Percentiles rank a stretch among this genome's conserved stretches.
Evolutionary conservation across 805 yeast genomes (phyloP).

Genomic region (Spathaspora arborariae): DNA sequence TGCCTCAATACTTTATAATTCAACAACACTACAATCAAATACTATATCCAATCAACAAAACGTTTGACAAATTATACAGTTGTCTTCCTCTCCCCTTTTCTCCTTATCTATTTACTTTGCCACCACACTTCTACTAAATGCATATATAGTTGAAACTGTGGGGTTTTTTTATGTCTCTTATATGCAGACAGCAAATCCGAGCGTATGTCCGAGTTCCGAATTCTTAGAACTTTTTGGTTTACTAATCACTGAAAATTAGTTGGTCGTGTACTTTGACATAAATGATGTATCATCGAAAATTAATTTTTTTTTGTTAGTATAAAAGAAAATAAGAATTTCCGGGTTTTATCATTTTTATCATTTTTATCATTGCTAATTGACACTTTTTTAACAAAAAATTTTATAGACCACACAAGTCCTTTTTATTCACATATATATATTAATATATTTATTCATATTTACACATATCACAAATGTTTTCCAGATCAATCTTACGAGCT

Average conservation of each 20-base stretch:
- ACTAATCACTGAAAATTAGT: background rate
- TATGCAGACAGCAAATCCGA: background rate
- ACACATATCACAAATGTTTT: slow-evolving; percentile 14
- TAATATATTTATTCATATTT: too few relatives aligned
- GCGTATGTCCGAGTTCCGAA: background rate
- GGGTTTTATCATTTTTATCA: background rate
- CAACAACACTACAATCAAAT: too few relatives aligned
- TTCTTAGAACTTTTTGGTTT: background rate
- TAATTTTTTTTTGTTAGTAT: background rate
- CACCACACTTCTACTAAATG: background rate
- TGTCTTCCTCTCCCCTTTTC: too few relatives aligned
- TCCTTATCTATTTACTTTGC: too few relatives aligned
- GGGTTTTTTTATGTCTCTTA: too few relatives aligned
- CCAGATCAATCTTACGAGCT: slow-evolving; percentile 21
- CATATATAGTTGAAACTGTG: too few relatives aligned
- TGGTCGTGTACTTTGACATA: background rate
- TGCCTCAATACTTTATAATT: too few relatives aligned
- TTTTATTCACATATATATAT: too few relatives aligned
- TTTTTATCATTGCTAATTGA: background rate
- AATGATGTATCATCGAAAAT: background rate
- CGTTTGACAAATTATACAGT: too few relatives aligned
- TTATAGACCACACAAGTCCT: too few relatives aligned
- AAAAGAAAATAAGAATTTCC: background rate
- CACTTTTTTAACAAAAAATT: background rate
- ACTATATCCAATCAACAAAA: too few relatives aligned